Evolutionary conservation across 2,329 filamentous ascomycete genomes (phyloP).

Genomic region (Epichloe scottii): DNA sequence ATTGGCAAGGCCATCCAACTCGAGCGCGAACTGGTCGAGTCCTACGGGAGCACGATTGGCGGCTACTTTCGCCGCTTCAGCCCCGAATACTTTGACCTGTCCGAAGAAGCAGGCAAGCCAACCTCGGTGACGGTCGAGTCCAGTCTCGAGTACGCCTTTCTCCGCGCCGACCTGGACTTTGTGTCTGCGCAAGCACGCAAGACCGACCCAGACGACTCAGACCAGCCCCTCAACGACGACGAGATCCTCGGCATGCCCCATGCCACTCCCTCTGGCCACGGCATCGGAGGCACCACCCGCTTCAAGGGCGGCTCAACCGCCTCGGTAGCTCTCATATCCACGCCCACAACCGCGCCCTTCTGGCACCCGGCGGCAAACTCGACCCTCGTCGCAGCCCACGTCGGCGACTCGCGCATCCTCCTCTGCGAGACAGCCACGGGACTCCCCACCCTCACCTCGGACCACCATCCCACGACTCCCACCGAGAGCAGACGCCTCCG

Average conservation of each 20-base stretch:
- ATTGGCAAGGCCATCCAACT: conserved; percentile 52
- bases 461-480: conserved; percentile 86
- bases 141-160: conserved; percentile 80
- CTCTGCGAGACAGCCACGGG: conserved; percentile 81
- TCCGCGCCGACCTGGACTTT: conserved; percentile 90
- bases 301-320: conserved; percentile 94
- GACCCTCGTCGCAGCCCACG: conserved; percentile 76
- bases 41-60: conserved; percentile 76
- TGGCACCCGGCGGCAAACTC: conserved; percentile 86
- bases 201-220: conserved; percentile 60
- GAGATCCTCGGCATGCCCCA: conserved; percentile 61
- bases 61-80: conserved; percentile 90
- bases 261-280: conserved; percentile 40
- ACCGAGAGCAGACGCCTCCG: conserved; percentile 72
- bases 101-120: conserved; percentile 18
- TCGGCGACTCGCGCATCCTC: conserved; percentile 84
- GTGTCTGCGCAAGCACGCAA: conserved; percentile 79
- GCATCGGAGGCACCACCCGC: conserved; percentile 61
- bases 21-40: conserved; percentile 56
- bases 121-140: conserved; percentile 54
- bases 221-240: conserved; percentile 70
- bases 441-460: conserved; percentile 68
- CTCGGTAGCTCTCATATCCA: conserved; percentile 80
- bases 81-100: conserved; percentile 57
- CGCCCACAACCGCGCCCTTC: conserved; percentile 80